A percentile compares a stretch with the other conserved stretches of the same genome.
Conservation (phyloP, 2,329 filamentous ascomycete species). For the Calonectria crousiana region DNA sequence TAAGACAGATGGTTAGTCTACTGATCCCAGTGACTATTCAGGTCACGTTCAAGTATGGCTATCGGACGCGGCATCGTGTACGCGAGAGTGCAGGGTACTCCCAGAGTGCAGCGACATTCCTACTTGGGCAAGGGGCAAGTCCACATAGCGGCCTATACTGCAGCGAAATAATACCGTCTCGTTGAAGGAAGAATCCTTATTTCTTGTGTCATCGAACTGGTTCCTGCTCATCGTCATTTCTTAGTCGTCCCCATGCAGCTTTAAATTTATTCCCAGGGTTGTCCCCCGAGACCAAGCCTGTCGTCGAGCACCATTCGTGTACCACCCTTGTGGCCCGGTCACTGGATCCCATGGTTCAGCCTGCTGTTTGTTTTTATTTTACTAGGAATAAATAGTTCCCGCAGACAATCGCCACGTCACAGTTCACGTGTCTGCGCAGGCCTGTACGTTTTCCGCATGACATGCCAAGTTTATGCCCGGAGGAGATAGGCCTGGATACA, state of each 20-base stretch:
- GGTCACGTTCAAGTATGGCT: not conserved
- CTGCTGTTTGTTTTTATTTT: too few species aligned
- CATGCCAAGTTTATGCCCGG: not conserved
- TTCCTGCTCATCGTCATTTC: not conserved
- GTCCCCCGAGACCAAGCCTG: too few species aligned
- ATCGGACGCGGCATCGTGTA: too few species aligned
- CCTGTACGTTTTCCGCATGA: not conserved
- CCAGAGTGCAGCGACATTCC: not conserved
- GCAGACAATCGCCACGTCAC: not conserved
- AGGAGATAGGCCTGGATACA: not conserved
- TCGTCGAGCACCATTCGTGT: too few species aligned
- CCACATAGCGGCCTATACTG: not conserved
- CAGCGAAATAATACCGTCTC: not conserved
- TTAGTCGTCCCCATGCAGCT: not conserved
- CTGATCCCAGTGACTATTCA: not conserved
- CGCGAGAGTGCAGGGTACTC: not conserved
- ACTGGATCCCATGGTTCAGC: too few species aligned
- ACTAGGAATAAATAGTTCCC: not conserved
- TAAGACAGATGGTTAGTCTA: not conserved
- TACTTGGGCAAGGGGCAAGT: not conserved
- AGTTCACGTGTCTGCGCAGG: not conserved
- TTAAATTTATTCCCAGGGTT: not conserved
- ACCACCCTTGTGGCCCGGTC: too few species aligned
- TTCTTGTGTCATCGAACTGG: not conserved
- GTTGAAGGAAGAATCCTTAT: not conserved